phyloP scores from a whole-genome alignment of 2,329 filamentous ascomycete genomes.

The Sporothrix protearum region DNA sequence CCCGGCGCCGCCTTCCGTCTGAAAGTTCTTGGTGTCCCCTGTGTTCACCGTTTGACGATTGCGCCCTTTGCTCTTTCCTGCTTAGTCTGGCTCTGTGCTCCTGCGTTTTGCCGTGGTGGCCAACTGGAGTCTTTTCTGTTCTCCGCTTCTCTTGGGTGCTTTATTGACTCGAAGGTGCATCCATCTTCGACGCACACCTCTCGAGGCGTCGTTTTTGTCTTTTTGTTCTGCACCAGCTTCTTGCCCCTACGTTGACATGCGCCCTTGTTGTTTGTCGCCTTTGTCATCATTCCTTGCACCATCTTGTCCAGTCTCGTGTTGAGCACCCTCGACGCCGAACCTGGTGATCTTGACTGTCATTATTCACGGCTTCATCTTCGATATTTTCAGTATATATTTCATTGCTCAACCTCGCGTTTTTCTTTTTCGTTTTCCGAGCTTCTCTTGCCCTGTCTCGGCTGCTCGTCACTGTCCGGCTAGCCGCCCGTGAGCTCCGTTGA shows the following conservation, averaged over 20 bases:
- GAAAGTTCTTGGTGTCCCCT: background rate
- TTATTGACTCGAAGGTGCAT: background rate
- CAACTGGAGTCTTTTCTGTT: background rate
- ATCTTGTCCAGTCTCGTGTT: background rate
- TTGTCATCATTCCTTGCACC: background rate
- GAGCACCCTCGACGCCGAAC: background rate
- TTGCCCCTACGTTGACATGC: background rate
- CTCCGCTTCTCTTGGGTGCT: background rate
- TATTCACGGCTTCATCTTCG: background rate
- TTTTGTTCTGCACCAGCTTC: background rate
- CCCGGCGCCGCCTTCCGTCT: background rate
- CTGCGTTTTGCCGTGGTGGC: background rate
- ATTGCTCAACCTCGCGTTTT: background rate
- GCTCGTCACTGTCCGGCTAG: background rate
- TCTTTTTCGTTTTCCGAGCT: too few species aligned
- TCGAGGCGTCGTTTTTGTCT: background rate
- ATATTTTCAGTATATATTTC: background rate
- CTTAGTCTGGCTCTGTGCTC: background rate
- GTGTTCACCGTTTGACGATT: background rate
- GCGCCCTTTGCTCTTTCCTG: slow-evolving; percentile 7
- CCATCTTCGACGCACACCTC: background rate
- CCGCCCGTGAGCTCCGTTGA: slow-evolving; percentile 7
- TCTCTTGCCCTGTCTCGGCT: background rate
- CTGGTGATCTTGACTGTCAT: background rate
- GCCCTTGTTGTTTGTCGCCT: background rate